Evolutionary conservation across 371 early-diverging fungal species (phyloP), one percentile per base, ranked within the genome.

Genomic region (Mortierella sp.): DNA sequence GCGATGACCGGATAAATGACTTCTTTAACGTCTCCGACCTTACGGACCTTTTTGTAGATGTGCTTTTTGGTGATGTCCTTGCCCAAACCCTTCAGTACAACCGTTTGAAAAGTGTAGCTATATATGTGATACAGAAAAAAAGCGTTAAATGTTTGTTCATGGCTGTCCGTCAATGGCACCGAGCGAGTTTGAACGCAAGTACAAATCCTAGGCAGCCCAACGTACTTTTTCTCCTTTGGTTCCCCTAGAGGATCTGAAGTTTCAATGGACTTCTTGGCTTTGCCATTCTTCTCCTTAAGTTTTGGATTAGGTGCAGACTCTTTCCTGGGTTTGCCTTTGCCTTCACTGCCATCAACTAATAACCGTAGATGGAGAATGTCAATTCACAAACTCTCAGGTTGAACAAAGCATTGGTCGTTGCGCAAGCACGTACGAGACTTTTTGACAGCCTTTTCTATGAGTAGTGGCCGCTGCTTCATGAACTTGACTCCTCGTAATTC

Each of bases 391-490:
- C 7, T 5, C 2, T 3, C 19, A 12, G 47, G n/a, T 46, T n/a
- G 47, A 12, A 12, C 31, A 31, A 31, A 51, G n/a, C 28, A 30
- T 12, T 5, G 8, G 19, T n/a, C 19, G 9, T 8, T 19, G 8
- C 12, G 39, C 16, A 47, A 46, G 48, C 6, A 57, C 72, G 16
- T 66, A 72, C 67, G 63, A 39, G 78, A 70, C 67, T 89, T 91
- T 69, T 79, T 82, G 50, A 90, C 81, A 24, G 98, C 96, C 66
- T 88, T 87, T 69, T 94, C 92, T 51, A 96, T 82, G 79, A 84
- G 83, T 26, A 97, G 78, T 24, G 81, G 84, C 51, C 87, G 79
- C 71, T 83, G 79, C 23, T 85, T 87, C 67, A 82, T 64, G 71
- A 96, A 95, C 78, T 90, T 89, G 23, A 66, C 82, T 47, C 84